These are phyloP conservation scores for Solanum tacnaense DNA, from an alignment of 257 asterid species.

Conservation along the genomic window DNA sequence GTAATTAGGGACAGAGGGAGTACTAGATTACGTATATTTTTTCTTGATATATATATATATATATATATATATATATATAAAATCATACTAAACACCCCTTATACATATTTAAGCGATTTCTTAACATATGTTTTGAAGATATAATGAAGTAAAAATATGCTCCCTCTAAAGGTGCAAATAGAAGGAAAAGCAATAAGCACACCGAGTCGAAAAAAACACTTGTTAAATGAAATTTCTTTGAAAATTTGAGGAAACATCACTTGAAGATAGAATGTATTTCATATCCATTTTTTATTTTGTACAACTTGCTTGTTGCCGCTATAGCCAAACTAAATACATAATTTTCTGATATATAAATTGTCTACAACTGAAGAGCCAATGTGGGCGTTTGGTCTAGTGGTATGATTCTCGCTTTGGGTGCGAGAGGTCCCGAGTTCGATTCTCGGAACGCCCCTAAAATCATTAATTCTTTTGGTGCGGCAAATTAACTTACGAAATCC, in stretches of 20 bases:
- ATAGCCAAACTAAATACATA: too few species aligned
- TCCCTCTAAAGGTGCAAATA: not conserved
- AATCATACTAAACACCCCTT: too few species aligned
- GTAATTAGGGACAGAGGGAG: too few species aligned
- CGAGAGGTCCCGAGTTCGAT: slow-evolving; percentile 78
- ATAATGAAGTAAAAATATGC: not conserved
- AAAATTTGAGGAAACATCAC: not conserved
- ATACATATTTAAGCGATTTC: too few species aligned
- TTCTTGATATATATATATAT: too few species aligned
- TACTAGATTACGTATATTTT: too few species aligned
- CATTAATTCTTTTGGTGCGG: too few species aligned
- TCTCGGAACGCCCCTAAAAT: slow-evolving; percentile 32
- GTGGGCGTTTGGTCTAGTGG: slow-evolving; percentile 64
- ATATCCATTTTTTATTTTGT: not conserved
- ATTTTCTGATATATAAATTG: too few species aligned
- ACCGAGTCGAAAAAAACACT: not conserved
- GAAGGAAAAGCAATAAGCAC: not conserved
- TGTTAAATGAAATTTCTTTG: not conserved
- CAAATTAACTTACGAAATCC: too few species aligned
- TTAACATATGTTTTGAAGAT: too few species aligned
- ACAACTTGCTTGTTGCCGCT: not conserved
- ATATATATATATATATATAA: too few species aligned
- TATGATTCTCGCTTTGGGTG: slow-evolving; percentile 85
- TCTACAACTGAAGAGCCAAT: not conserved
- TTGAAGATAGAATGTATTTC: not conserved